Base-by-base conservation (phyloP, 345 rosid genomes). In the Heritiera fomes region DNA sequence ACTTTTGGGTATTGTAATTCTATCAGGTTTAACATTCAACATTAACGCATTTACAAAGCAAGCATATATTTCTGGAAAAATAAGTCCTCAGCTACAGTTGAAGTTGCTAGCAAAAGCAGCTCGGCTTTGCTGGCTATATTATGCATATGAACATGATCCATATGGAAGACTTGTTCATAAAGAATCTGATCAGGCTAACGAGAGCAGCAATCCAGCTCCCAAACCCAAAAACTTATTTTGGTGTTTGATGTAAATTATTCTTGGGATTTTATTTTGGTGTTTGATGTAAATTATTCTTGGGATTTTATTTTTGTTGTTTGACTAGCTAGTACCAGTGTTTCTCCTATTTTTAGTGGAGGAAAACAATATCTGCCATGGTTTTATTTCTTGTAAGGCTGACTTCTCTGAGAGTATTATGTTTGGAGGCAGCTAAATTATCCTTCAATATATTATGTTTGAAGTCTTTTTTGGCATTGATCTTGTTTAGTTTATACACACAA, bases 61-160 rank as follows among this genome's bases (percentile, higher is more conserved):
- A 23, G 73, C 38, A n/a, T 46, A 46, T 68, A 68, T 45, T 20
- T n/a, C 55, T 20, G 53, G 73, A 46, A 68, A 68, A 68, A 12
- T 45, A 4, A 23, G 14, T 30, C 73, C 55, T 68, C 18, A 11
- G 55, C 34, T 45, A 11, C 73, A 45, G 17, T 5, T 68, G 7
- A 67, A 67, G 71, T 43, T 67, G 71, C 30, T 67, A n/a, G 71
- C 52, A 43, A 43, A 41, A 12, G 71, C 49, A 65, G 71, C 52
- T 67, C 11, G 52, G 20, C 55, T 68, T 68, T 68, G 55, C 18
- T 68, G 73, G 55, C 23, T 68, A 20, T 7, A 45, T 5, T 68
- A 68, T 20, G 73, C 55, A 68, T 45, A 6, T 12, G 73, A 46
- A 45, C 8, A 10, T 20, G 73, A 68, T 68, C 38, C 52, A 10